These are phyloP conservation scores for Epicoccum sorghinum DNA, from an alignment of 2,329 filamentous ascomycete genomes.

Conservation along the genomic window DNA sequence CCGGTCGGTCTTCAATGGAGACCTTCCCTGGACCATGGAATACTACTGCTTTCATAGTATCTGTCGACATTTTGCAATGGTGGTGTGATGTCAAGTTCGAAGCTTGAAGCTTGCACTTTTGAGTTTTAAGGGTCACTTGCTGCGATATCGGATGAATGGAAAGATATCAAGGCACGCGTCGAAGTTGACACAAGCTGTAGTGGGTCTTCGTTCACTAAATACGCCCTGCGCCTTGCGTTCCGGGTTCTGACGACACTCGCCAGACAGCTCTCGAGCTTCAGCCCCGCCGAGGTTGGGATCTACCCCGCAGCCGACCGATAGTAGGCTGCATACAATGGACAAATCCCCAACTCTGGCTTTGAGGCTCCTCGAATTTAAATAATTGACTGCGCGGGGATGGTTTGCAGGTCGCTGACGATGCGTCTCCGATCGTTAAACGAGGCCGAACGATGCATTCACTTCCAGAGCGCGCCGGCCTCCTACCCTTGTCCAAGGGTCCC, in stretches of 20 bases:
- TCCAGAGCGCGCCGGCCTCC: background rate
- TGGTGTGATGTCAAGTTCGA: no score
- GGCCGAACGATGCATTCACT: background rate
- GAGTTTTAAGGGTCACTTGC: background rate
- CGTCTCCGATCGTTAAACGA: background rate
- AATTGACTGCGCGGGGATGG: background rate
- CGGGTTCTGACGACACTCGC: slow-evolving; percentile 19
- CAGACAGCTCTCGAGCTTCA: slow-evolving; percentile 18
- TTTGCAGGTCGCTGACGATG: background rate
- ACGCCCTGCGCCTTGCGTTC: slow-evolving; percentile 11
- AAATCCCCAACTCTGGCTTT: background rate
- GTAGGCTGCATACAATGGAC: slow-evolving; percentile 17
- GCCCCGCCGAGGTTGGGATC: slow-evolving; percentile 34
- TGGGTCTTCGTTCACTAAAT: slow-evolving; percentile 16
- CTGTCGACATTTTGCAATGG: slow-evolving; percentile 23
- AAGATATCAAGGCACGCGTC: background rate
- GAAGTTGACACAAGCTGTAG: background rate
- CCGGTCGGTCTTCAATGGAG: slow-evolving; percentile 77
- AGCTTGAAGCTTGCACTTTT: background rate
- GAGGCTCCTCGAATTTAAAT: background rate
- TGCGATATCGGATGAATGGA: background rate
- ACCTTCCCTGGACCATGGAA: slow-evolving; percentile 81
- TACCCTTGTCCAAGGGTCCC: background rate
- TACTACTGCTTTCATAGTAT: slow-evolving; percentile 82
- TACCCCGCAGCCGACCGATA: slow-evolving; percentile 25